phyloP scores from a whole-genome alignment of 2,329 filamentous ascomycete species.

The Pseudogymnoascus sp. region DNA sequence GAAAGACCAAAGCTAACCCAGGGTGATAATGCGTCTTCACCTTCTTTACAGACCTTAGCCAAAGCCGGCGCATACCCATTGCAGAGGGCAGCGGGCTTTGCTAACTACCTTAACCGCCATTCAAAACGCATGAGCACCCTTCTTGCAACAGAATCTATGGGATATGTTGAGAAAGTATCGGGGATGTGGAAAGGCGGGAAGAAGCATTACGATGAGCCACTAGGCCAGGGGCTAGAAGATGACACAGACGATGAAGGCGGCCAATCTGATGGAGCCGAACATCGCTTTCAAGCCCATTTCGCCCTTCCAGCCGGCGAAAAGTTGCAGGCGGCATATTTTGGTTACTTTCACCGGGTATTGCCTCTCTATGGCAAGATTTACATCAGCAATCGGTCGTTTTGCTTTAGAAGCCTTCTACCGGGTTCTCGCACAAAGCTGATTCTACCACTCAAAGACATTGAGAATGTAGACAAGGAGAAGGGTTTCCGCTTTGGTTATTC shows the following conservation, averaged over 20 bases:
- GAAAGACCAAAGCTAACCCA: slow-evolving; percentile 13
- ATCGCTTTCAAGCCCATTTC: slow-evolving; percentile 85
- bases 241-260: slow-evolving; percentile 50
- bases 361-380: slow-evolving; percentile 97
- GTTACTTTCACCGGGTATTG: slow-evolving; percentile 80
- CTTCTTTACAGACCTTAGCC: slow-evolving; percentile 50
- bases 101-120: slow-evolving; percentile 71
- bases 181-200: slow-evolving; percentile 93
- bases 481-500: slow-evolving; percentile 89
- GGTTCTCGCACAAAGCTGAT: slow-evolving; percentile 90
- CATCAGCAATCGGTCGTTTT: slow-evolving; percentile 78
- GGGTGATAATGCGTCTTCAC: slow-evolving; percentile 36
- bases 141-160: slow-evolving; percentile 85
- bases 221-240: slow-evolving; percentile 45
- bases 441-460: slow-evolving; percentile 80
- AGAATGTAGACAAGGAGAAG: slow-evolving; percentile 90
- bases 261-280: slow-evolving; percentile 58
- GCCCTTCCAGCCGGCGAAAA: slow-evolving; percentile 76
- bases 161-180: slow-evolving; percentile 92
- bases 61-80: slow-evolving; percentile 66
- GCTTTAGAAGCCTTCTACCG: slow-evolving; percentile 84
- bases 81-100: slow-evolving; percentile 74
- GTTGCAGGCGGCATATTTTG: slow-evolving; percentile 83
- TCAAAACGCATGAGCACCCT: slow-evolving; percentile 76
- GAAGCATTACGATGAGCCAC: slow-evolving; percentile 71